A percentile compares a stretch with the other conserved stretches of the same genome.
These are phyloP conservation scores for Wickerhamomyces rabaulensis DNA, from an alignment of 805 yeast species.

Conservation along the genomic window DNA sequence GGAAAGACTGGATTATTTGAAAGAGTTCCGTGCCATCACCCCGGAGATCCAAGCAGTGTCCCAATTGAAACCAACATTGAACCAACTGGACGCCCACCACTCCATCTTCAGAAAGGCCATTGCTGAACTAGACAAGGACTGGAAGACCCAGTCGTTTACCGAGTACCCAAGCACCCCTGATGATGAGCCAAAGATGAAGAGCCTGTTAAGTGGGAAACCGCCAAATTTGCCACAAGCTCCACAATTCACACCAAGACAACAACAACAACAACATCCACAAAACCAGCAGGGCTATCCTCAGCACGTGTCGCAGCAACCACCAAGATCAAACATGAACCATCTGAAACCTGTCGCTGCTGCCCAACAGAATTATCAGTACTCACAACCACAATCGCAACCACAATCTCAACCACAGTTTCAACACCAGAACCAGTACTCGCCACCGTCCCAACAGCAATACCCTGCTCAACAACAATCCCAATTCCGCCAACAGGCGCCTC, in stretches of 20 bases:
- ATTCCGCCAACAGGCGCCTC: background rate
- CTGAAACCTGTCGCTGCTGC: background rate
- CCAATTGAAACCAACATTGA: background rate
- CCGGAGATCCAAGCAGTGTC: background rate
- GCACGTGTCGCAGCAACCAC: background rate
- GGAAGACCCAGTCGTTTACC: background rate
- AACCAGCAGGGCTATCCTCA: background rate
- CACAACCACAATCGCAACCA: background rate
- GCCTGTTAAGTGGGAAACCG: background rate
- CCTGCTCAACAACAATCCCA: background rate
- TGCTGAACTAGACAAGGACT: background rate
- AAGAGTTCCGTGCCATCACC: background rate
- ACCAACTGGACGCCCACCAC: background rate
- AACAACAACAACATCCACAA: background rate
- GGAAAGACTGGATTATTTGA: background rate
- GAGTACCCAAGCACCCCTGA: background rate
- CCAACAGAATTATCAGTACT: background rate
- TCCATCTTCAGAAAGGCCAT: background rate
- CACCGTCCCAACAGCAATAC: background rate
- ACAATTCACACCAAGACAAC: background rate
- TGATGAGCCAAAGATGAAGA: background rate
- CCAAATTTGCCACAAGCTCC: background rate
- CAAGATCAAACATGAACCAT: background rate
- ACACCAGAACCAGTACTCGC: background rate
- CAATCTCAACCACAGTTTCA: background rate